Evolutionary conservation across 2,329 filamentous ascomycete genomes (phyloP).

Genomic region (Ceratocystis colombiana): DNA sequence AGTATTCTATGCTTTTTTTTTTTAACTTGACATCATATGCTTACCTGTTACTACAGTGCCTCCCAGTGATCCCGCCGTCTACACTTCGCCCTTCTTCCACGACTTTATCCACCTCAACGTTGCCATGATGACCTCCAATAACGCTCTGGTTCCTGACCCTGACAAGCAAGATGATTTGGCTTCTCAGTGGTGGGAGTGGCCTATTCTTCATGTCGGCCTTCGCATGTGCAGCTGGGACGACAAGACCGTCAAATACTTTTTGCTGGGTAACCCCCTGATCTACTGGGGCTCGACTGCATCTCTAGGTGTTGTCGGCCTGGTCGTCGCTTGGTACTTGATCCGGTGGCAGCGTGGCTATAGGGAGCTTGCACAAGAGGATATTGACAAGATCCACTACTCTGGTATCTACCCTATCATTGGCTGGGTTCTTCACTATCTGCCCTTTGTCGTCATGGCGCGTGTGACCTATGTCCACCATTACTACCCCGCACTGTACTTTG

Average conservation of each 20-base stretch:
- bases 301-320: constrained; percentile 59
- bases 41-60: constrained; percentile 54
- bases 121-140: constrained; percentile 99
- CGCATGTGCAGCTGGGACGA: constrained; percentile 99
- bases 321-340: constrained; percentile 75
- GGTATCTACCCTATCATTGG: constrained; percentile 84
- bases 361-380: constrained; percentile 67
- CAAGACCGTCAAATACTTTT: constrained; percentile 91
- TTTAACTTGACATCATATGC: constrained; percentile 28
- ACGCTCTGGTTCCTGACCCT: constrained; percentile 90
- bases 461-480: constrained; percentile 99
- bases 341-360: constrained; percentile 93
- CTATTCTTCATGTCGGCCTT: constrained; percentile 84
- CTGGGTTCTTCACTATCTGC: constrained; percentile 93
- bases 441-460: constrained; percentile 94
- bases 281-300: constrained; percentile 89
- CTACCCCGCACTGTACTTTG: constrained; percentile 96
- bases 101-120: constrained; percentile 98
- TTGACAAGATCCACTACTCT: constrained; percentile 91
- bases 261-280: constrained; percentile 88
- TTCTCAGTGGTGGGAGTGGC: constrained; percentile 98
- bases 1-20: constrained; percentile 34
- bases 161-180: constrained; percentile 98
- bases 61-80: constrained; percentile 75
- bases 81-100: constrained; percentile 93